Conservation (phyloP, 2,329 filamentous ascomycete genomes). For the Diaporthe sp. region DNA sequence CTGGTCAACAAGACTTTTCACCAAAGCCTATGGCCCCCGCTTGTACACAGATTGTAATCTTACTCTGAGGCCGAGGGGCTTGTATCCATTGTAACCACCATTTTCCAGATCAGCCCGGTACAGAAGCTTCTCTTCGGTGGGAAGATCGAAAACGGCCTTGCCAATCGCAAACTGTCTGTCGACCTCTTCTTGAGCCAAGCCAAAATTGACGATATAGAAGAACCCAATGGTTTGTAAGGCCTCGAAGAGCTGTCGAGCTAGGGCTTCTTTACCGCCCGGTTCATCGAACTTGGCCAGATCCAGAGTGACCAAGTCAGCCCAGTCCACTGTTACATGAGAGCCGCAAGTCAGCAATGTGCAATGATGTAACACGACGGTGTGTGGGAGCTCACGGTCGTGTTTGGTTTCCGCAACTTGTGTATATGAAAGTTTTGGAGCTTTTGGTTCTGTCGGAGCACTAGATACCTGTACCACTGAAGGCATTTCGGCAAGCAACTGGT, state of each 20-base stretch:
- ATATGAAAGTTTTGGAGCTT: conserved; percentile 41
- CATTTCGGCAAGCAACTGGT: neutral
- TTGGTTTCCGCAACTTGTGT: conserved; percentile 51
- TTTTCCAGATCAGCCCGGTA: conserved; percentile 63
- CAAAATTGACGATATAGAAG: conserved; percentile 75
- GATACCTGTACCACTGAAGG: conserved; percentile 43
- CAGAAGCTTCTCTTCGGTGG: conserved; percentile 70
- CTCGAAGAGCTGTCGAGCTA: conserved; percentile 67
- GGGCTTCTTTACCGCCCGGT: conserved; percentile 65
- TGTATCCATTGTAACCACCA: conserved; percentile 70
- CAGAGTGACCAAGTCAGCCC: conserved; percentile 69
- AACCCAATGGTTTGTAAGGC: conserved; percentile 66
- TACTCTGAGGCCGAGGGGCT: conserved; percentile 54
- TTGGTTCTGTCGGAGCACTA: conserved; percentile 51
- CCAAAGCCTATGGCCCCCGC: too few relatives aligned
- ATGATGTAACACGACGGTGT: neutral
- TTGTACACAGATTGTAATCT: neutral
- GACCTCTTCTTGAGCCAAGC: conserved; percentile 70
- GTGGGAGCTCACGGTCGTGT: conserved; percentile 49
- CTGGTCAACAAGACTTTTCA: too few relatives aligned
- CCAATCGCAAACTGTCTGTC: conserved; percentile 72
- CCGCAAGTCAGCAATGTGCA: neutral
- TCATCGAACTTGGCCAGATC: conserved; percentile 67
- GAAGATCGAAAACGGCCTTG: conserved; percentile 68
- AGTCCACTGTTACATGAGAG: conserved; percentile 50